These are phyloP conservation scores for Pulveroboletus ravenelii DNA, from an alignment of 768 basidiomycete genomes.

Conservation along the genomic window DNA sequence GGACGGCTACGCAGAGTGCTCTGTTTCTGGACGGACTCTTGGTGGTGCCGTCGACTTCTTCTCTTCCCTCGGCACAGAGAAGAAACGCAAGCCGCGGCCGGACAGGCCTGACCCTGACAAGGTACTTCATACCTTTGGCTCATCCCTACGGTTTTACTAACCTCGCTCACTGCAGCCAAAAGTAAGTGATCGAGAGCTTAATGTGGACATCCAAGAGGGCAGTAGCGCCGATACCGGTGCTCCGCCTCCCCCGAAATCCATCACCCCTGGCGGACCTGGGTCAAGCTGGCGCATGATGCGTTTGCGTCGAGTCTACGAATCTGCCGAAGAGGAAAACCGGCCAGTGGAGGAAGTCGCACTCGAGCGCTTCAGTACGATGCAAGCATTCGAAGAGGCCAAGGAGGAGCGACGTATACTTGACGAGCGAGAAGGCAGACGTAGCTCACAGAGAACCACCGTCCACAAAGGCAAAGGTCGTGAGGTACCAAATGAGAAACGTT, in stretches of 20 bases:
- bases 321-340: slow-evolving; percentile 77
- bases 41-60: slow-evolving; percentile 82
- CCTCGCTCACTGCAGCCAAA: slow-evolving; percentile 41
- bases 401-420: slow-evolving; percentile 85
- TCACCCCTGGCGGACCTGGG: slow-evolving; percentile 83
- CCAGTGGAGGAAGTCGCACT: slow-evolving; percentile 74
- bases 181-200: slow-evolving; percentile 60
- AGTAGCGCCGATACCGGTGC: slow-evolving; percentile 37
- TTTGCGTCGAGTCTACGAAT: slow-evolving; percentile 82
- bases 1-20: slow-evolving; percentile 60
- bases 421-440: slow-evolving; percentile 61
- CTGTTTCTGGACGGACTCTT: slow-evolving; percentile 41
- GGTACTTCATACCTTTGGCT: slow-evolving; percentile 33
- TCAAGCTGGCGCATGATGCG: slow-evolving; percentile 99
- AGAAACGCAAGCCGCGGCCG: slow-evolving; percentile 56
- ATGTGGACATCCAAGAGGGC: slow-evolving; percentile 49
- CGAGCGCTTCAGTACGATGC: slow-evolving; percentile 82
- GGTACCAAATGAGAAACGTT: slow-evolving; percentile 43
- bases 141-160: slow-evolving; percentile 2
- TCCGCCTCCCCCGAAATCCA: slow-evolving; percentile 40
- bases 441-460: slow-evolving; percentile 33
- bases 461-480: slow-evolving; percentile 37
- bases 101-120: slow-evolving; percentile 68
- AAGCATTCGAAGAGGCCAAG: slow-evolving; percentile 83
- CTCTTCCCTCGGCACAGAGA: slow-evolving; percentile 77